Evolutionary conservation across 2,329 filamentous ascomycete genomes (phyloP), one percentile per base, ranked within the genome.

Genomic region (Dissoconium aciculare): DNA sequence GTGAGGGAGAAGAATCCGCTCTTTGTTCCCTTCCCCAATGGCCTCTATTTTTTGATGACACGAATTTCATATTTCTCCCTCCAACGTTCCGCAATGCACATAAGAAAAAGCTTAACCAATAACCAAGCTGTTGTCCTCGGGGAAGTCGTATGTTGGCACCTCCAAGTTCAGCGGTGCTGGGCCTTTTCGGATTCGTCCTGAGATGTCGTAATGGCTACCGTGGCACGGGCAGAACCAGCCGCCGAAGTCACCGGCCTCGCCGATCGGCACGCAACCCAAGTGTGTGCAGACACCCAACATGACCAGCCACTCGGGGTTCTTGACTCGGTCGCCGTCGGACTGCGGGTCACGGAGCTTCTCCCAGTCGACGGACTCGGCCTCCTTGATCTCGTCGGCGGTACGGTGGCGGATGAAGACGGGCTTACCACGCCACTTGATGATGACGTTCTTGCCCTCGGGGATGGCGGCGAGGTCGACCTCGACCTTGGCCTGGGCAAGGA

Each of bases 151-250:
- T 53, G 63, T 59, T 45, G 87, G 89, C 47, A 95, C 75, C 68
- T 95, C 89, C 56, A 98, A 75, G 71, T 98, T 98, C 54, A 98
- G 74, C 45, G 89, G 89, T 40, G 89, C 89, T 42, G 89, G 89
- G 46, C 89, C 89, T 73, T 82, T 94, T 69, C 89, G 78, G 72
- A 93, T 82, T 64, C 89, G 84, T 60, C 89, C 89, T 43, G 85
- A 95, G 61, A 98, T 95, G 60, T 98, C 89, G 74, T 98, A 98
- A 71, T 98, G 89, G 49, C 85, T 94, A 62, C 89, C 89, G 74
- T 98, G 89, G 80, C 89, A 98, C 45, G 89, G 89, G 71, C 89
- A 98, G 79, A 98, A 98, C 89, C 89, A 98, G 57, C 89, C 89
- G 58, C 89, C 89, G 54, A 69, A 98, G 64, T 98, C 91, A 60